Conservation (phyloP, 805 yeast species). For the Pichia exigua region DNA sequence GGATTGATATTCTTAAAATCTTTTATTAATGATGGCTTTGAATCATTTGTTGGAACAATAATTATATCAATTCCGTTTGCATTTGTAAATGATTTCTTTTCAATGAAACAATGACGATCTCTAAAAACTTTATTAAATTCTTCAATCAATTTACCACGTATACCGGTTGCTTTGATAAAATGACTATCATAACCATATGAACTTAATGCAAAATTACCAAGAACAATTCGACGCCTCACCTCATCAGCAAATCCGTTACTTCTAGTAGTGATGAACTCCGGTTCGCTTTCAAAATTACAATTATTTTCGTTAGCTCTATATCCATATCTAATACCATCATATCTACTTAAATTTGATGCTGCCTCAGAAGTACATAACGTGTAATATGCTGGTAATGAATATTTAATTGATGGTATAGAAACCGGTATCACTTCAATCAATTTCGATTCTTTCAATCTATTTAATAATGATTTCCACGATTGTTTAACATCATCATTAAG, state of each 20-base stretch:
- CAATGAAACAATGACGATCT: constrained; percentile 35
- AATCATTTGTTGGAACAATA: constrained; percentile 62
- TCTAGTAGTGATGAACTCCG: constrained; percentile 49
- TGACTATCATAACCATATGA: constrained; percentile 68
- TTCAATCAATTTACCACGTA: constrained; percentile 50
- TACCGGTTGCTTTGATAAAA: constrained; percentile 63
- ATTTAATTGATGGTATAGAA: constrained; percentile 60
- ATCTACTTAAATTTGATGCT: constrained; percentile 81
- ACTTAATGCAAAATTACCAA: constrained; percentile 83
- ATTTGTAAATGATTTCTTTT: constrained; percentile 9
- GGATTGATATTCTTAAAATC: constrained; percentile 26
- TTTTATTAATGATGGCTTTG: constrained; percentile 29
- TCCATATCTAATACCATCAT: constrained; percentile 88
- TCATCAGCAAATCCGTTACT: constrained; percentile 66
- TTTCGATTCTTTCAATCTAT: constrained; percentile 37
- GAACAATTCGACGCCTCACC: constrained; percentile 70
- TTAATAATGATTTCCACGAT: constrained; percentile 41
- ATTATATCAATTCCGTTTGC: constrained; percentile 54
- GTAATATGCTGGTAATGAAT: constrained; percentile 73
- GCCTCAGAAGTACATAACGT: constrained; percentile 92
- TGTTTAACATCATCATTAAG: constrained; percentile 39
- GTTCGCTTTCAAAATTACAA: constrained; percentile 21
- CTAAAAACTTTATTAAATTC: constrained; percentile 64
- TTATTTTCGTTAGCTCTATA: constrained; percentile 30
- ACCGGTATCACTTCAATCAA: constrained; percentile 50